Evolutionary conservation across 305 asterid genomes (phyloP).

Genomic region (Fraxinus sp.): DNA sequence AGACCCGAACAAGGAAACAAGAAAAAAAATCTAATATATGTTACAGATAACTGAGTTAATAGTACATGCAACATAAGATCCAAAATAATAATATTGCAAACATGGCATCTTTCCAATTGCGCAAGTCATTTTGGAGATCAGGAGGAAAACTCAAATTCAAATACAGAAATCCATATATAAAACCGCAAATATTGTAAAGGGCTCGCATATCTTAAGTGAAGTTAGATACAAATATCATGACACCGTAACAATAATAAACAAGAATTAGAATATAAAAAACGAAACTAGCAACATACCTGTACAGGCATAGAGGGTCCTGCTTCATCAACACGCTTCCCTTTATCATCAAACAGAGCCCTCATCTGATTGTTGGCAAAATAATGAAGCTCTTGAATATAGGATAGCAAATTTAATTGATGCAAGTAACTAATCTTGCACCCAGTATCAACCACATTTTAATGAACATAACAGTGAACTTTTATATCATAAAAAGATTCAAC

Average conservation of each 20-base stretch:
- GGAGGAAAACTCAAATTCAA: not conserved
- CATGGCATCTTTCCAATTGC: constrained; percentile 7
- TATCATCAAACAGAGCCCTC: constrained; percentile 89
- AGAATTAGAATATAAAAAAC: not conserved
- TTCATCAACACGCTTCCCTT: constrained; percentile 73
- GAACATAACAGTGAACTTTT: constrained; percentile 8
- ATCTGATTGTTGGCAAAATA: constrained; percentile 50
- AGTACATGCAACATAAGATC: not conserved
- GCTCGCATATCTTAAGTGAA: not conserved
- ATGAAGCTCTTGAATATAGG: constrained; percentile 24
- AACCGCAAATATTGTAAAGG: not conserved
- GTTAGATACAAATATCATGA: not conserved
- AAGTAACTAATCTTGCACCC: not conserved
- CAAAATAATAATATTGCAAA: not conserved
- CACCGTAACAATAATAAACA: not conserved
- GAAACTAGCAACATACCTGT: constrained; percentile 51
- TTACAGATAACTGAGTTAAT: not conserved
- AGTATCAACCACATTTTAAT: not conserved
- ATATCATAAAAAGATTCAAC: constrained; percentile 15
- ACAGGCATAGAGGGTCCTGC: constrained; percentile 97
- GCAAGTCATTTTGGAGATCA: not conserved
- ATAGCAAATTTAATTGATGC: constrained; percentile 17
- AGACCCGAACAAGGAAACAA: not conserved
- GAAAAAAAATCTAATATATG: not conserved
- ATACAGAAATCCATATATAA: constrained; percentile 8